A percentile compares a stretch with the other conserved stretches of the same genome.
Evolutionary conservation across 1,284 basidiomycete genomes (phyloP).

Genomic region (Tremellales sp.): DNA sequence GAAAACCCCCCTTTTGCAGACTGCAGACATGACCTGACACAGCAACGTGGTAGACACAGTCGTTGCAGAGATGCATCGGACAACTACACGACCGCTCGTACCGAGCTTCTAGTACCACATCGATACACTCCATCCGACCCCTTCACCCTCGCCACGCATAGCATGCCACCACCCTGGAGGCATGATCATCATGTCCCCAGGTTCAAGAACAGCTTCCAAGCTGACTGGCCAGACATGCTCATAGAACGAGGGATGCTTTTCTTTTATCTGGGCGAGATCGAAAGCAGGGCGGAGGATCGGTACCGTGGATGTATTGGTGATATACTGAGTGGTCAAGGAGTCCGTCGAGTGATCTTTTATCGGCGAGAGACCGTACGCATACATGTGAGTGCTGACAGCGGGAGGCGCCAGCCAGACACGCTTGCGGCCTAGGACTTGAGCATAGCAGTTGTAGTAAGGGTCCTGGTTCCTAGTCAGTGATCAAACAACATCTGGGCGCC

Average conservation of each 20-base stretch:
- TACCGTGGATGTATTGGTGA: conserved; percentile 50
- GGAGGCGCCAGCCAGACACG: conserved; percentile 91
- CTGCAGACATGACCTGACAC: too few relatives aligned
- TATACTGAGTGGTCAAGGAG: conserved; percentile 54
- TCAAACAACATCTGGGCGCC: conserved; percentile 2
- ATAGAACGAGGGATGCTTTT: conserved; percentile 53
- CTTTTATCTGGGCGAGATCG: conserved; percentile 6
- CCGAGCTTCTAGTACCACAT: conserved; percentile 46
- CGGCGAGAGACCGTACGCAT: conserved; percentile 42
- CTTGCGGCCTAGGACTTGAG: conserved; percentile 82
- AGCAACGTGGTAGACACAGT: too few relatives aligned
- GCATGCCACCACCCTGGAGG: conserved; percentile 93
- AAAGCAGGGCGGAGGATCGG: conserved; percentile 34
- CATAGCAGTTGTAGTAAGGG: conserved; percentile 89
- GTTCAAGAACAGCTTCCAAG: conserved; percentile 61
- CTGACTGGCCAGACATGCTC: conserved; percentile 62
- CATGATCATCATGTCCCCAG: conserved; percentile 81
- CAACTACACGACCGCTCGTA: too few relatives aligned
- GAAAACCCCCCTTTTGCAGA: too few relatives aligned
- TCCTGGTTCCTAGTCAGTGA: conserved; percentile 57
- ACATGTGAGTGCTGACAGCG: conserved; percentile 55
- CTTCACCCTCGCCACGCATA: conserved; percentile 66
- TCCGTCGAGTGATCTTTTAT: conserved; percentile 23
- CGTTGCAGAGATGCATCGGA: too few relatives aligned
- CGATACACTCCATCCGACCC: conserved; percentile 45